A percentile compares a stretch with the other conserved stretches of the same genome.
These are phyloP conservation scores for Hypholoma sublateritium DNA, from an alignment of 768 basidiomycete genomes.

Conservation along the genomic window DNA sequence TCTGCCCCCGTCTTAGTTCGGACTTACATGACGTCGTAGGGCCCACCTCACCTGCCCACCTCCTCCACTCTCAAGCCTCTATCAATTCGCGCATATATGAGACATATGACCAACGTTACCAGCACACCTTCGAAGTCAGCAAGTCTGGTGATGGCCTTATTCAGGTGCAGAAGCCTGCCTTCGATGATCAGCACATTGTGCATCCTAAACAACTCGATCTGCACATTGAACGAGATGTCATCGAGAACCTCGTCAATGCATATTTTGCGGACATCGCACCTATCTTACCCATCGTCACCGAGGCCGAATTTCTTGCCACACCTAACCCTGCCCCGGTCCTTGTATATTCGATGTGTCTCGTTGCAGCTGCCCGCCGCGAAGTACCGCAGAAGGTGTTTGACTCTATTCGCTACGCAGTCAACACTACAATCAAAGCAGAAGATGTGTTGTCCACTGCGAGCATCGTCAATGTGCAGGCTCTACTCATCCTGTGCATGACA, in stretches of 20 bases:
- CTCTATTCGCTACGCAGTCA: constrained; percentile 84
- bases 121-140: constrained; percentile 86
- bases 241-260: constrained; percentile 84
- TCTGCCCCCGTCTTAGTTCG: constrained; percentile 29
- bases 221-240: constrained; percentile 72
- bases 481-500: constrained; percentile 83
- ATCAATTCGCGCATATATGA: constrained; percentile 86
- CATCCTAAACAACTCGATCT: constrained; percentile 67
- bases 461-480: constrained; percentile 83
- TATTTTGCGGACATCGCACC: constrained; percentile 91
- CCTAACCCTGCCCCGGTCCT: constrained; percentile 77
- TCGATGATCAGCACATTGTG: constrained; percentile 52
- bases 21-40: constrained; percentile 58
- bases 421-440: constrained; percentile 82
- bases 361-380: constrained; percentile 84
- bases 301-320: constrained; percentile 80
- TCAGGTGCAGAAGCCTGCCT: constrained; percentile 64
- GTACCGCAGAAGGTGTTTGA: constrained; percentile 88
- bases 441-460: constrained; percentile 89
- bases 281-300: constrained; percentile 86
- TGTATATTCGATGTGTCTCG: constrained; percentile 91
- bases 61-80: constrained; percentile 87
- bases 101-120: constrained; percentile 83
- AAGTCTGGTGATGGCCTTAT: constrained; percentile 88
- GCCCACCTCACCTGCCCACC: constrained; percentile 82